Conservation (phyloP, 2,329 filamentous ascomycete species). For the Amauroascus verrucosus region DNA sequence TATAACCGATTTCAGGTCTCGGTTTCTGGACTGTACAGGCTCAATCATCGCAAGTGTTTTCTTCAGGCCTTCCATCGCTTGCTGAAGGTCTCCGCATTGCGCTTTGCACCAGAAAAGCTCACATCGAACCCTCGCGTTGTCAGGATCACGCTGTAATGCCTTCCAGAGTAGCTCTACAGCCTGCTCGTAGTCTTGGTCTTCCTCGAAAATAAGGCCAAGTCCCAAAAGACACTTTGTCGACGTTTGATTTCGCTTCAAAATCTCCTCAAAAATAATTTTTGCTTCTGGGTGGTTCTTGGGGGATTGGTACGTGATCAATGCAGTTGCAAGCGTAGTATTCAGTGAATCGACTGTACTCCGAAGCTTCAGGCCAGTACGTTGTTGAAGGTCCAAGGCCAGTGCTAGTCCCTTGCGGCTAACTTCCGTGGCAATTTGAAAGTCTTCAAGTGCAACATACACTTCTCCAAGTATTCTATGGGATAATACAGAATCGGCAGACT, state of each 20-base stretch:
- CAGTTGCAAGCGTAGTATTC: slow-evolving; percentile 70
- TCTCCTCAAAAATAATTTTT: slow-evolving; percentile 70
- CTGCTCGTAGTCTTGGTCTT: slow-evolving; percentile 76
- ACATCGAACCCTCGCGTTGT: slow-evolving; percentile 67
- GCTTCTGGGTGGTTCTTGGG: slow-evolving; percentile 85
- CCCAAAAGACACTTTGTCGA: slow-evolving; percentile 79
- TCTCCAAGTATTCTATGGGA: slow-evolving; percentile 74
- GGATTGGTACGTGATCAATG: slow-evolving; percentile 79
- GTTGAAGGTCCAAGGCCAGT: slow-evolving; percentile 49
- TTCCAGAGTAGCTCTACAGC: slow-evolving; percentile 71
- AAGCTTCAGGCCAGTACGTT: slow-evolving; percentile 59
- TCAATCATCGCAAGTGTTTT: slow-evolving; percentile 57
- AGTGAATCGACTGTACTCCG: slow-evolving; percentile 62
- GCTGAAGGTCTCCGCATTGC: slow-evolving; percentile 62
- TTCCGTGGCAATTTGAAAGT: slow-evolving; percentile 72
- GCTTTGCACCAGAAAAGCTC: slow-evolving; percentile 92
- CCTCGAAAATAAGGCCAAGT: slow-evolving; percentile 81
- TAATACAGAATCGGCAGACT: slow-evolving; percentile 59
- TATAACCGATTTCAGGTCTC: slow-evolving; percentile 71
- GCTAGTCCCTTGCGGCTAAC: slow-evolving; percentile 64
- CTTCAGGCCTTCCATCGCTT: slow-evolving; percentile 60
- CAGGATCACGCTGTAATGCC: slow-evolving; percentile 60
- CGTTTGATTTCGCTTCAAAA: slow-evolving; percentile 62
- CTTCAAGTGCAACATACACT: slow-evolving; percentile 75
- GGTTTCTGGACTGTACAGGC: slow-evolving; percentile 48